Percentiles rank a stretch among this genome's conserved stretches.
Conservation (phyloP, 768 basidiomycete genomes). For the Boletellus sp. region DNA sequence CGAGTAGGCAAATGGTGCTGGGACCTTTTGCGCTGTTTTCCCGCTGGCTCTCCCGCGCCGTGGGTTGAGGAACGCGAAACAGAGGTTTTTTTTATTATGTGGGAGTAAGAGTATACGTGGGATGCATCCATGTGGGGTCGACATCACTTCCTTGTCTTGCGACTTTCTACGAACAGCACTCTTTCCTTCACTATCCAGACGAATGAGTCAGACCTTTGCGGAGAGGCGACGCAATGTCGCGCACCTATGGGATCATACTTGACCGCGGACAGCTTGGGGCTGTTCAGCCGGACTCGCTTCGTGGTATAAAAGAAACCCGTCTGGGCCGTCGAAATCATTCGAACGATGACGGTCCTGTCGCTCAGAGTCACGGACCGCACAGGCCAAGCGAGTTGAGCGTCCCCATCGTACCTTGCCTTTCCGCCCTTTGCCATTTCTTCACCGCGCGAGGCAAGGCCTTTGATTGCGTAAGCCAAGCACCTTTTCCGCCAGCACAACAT, state of each 20-base stretch:
- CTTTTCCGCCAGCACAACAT: constrained; percentile 7
- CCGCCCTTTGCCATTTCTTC: constrained; percentile 53
- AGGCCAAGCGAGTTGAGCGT: not conserved
- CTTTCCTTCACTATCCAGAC: constrained; percentile 53
- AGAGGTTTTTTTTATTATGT: not conserved
- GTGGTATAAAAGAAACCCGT: constrained; percentile 92
- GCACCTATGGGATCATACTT: constrained; percentile 87
- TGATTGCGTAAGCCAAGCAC: constrained; percentile 9
- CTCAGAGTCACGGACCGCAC: not conserved
- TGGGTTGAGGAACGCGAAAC: no score
- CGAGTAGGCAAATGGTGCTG: no score
- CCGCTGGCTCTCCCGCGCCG: no score
- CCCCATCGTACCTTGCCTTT: constrained; percentile 49
- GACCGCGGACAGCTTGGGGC: constrained; percentile 80
- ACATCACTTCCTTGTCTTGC: constrained; percentile 61
- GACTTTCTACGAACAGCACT: constrained; percentile 77
- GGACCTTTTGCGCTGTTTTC: no score
- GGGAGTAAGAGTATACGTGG: not conserved
- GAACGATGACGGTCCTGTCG: constrained; percentile 75
- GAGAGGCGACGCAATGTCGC: constrained; percentile 22
- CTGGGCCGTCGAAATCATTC: constrained; percentile 86
- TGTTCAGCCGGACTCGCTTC: constrained; percentile 59
- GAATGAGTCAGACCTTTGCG: not conserved
- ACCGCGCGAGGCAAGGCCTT: constrained; percentile 3
- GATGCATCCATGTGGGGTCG: not conserved